phyloP scores from a whole-genome alignment of 768 basidiomycete genomes.

The Tremella mesenterica region DNA sequence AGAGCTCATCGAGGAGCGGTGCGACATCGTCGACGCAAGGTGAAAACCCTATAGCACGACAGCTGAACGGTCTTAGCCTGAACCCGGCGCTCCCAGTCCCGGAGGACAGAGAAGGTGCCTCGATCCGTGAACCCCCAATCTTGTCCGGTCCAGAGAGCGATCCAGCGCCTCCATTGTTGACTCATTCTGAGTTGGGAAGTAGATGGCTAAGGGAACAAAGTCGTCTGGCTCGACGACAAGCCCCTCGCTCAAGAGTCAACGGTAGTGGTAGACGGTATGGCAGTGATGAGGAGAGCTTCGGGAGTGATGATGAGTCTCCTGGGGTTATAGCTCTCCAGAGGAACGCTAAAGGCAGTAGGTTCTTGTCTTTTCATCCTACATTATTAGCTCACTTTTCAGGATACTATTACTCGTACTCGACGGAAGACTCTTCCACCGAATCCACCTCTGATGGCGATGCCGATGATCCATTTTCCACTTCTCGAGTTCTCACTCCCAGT shows the following conservation, averaged over 20 bases:
- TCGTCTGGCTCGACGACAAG: slow-evolving; percentile 55
- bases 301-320: slow-evolving; percentile 27
- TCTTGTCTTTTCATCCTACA: neutral
- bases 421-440: slow-evolving; percentile 4
- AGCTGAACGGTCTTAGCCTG: too few relatives aligned
- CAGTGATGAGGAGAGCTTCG: slow-evolving; percentile 27
- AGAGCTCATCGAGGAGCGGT: too few relatives aligned
- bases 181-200: slow-evolving; percentile 54
- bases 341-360: slow-evolving; percentile 41
- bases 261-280: slow-evolving; percentile 4
- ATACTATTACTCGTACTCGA: slow-evolving; percentile 43
- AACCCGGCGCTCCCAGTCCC: too few relatives aligned
- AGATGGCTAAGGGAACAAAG: slow-evolving; percentile 80
- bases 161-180: slow-evolving; percentile 19
- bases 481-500: neutral
- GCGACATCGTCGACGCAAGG: too few relatives aligned
- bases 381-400: slow-evolving; percentile 16
- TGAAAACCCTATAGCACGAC: too few relatives aligned
- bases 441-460: slow-evolving; percentile 2
- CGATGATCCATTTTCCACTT: slow-evolving; percentile 4
- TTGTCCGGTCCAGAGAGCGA: slow-evolving; percentile 21
- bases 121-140: neutral
- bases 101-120: too few relatives aligned
- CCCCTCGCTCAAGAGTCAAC: neutral
- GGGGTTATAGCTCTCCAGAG: slow-evolving; percentile 32